Evolutionary conservation across 768 basidiomycete genomes (phyloP).

Genomic region (Phaeotremella fagi): DNA sequence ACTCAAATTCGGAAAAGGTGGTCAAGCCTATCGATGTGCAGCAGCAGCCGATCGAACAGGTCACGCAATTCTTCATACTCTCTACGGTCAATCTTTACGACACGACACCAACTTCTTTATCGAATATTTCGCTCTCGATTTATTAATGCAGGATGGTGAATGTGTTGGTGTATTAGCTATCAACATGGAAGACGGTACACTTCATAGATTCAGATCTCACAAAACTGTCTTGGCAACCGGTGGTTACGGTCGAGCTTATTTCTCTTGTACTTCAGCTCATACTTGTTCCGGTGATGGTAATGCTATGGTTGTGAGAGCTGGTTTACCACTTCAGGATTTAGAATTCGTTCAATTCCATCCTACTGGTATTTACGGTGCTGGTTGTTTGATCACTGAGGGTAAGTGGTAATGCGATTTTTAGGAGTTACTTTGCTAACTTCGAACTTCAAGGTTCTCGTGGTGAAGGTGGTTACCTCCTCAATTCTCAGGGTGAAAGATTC

Average conservation of each 20-base stretch:
- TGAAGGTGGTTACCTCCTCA: slow-evolving; percentile 96
- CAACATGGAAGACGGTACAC: slow-evolving; percentile 99
- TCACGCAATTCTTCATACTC: slow-evolving; percentile 95
- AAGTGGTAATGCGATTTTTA: too few relatives aligned
- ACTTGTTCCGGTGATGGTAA: slow-evolving; percentile 99
- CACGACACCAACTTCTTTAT: slow-evolving; percentile 99
- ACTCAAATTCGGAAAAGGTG: slow-evolving; percentile 92
- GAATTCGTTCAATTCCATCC: slow-evolving; percentile 99
- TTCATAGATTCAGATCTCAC: slow-evolving; percentile 96
- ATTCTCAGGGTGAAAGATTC: slow-evolving; percentile 98
- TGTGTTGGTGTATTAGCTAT: slow-evolving; percentile 98
- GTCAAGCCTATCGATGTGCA: slow-evolving; percentile 97
- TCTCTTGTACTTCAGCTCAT: slow-evolving; percentile 94
- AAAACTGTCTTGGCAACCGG: slow-evolving; percentile 98
- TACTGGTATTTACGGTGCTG: slow-evolving; percentile 98
- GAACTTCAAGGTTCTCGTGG: slow-evolving; percentile 79
- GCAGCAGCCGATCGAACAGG: slow-evolving; percentile 98
- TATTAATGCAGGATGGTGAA: slow-evolving; percentile 98
- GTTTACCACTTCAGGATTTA: slow-evolving; percentile 89
- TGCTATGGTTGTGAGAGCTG: slow-evolving; percentile 95
- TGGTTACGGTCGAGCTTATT: slow-evolving; percentile 96
- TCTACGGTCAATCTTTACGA: slow-evolving; percentile 96
- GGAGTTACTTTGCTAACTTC: too few relatives aligned
- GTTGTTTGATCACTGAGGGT: slow-evolving; percentile 98
- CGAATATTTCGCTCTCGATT: slow-evolving; percentile 98